Base-by-base conservation (phyloP, 2,329 filamentous ascomycete species). In the Xylaria polymorpha region DNA sequence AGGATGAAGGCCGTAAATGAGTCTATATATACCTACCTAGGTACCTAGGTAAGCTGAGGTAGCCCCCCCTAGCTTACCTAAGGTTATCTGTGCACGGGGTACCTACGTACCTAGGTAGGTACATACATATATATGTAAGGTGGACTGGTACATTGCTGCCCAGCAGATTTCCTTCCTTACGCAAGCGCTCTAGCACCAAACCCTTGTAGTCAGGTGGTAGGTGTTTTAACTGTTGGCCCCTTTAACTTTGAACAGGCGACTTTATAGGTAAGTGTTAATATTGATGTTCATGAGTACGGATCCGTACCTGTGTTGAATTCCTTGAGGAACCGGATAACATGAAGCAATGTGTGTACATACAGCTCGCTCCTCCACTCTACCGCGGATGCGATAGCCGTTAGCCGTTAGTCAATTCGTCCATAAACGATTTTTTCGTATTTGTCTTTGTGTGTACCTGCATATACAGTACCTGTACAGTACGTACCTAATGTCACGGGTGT, bases 391-490 rank as follows among this genome's bases (percentile, higher is more conserved):
- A 4, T 48, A 4, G 46, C 46, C 25, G 46, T 14, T 41, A 15
- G 44, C 14, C 50, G 25, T 37, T 6, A 37, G 29, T 32, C 29
- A 29, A 53, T 35, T 53, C 25, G 25, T 51, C 15, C 48, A 14
- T 51, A 51, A 51, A 29, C 48, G 48, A 51, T 32, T 51, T 32
- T 32, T 51, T 29, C 25, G 25, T 51, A 29, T 32, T 51, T 25
- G 9, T 6, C 3, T 41, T 6, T 37, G 7, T 6, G n/a, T 29
- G 25, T 51, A 29, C 18, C 32, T 25, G 9, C 35, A 5, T 15
- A 10, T 29, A 29, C 46, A 29, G 39, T 29, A 43, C 22, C 25
- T 15, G 41, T 44, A 44, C 41, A 44, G 41, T 44, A 44, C n/a
- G n/a, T n/a, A n/a, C n/a, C n/a, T n/a, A n/a, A n/a, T n/a, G n/a